These are phyloP conservation scores for Sporothrix curviconia DNA, from an alignment of 2,329 filamentous ascomycete genomes.

Conservation along the genomic window DNA sequence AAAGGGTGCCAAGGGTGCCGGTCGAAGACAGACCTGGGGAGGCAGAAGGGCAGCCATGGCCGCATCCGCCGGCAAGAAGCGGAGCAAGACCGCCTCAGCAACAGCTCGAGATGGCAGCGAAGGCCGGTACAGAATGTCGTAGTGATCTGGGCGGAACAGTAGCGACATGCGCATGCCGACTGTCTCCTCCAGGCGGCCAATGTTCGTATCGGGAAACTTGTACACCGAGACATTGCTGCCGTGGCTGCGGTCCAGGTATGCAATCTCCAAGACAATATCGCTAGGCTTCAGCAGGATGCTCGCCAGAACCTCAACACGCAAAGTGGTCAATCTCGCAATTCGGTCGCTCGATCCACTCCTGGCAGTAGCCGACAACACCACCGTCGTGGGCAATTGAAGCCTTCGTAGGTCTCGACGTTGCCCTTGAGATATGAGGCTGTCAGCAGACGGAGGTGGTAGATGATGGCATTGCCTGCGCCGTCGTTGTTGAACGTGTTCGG, in stretches of 20 bases:
- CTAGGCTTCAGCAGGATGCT: constrained; percentile 74
- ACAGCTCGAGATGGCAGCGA: constrained; percentile 14
- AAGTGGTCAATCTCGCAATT: constrained; percentile 82
- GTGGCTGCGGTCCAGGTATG: constrained; percentile 81
- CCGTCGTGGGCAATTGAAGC: constrained; percentile 60
- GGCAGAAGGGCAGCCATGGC: neutral
- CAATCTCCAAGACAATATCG: constrained; percentile 74
- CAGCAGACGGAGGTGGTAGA: constrained; percentile 78
- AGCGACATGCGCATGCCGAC: constrained; percentile 49
- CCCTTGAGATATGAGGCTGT: constrained; percentile 80
- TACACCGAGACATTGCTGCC: constrained; percentile 70
- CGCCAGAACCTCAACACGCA: constrained; percentile 72
- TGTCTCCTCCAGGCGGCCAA: constrained; percentile 35
- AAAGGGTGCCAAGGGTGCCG: neutral
- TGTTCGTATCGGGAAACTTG: constrained; percentile 52
- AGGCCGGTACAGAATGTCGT: constrained; percentile 74
- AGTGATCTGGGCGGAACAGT: constrained; percentile 72
- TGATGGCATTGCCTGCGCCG: constrained; percentile 62
- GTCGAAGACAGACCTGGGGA: neutral
- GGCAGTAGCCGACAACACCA: constrained; percentile 61
- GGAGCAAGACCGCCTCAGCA: constrained; percentile 5
- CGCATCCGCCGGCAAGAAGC: neutral
- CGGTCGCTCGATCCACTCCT: constrained; percentile 63
- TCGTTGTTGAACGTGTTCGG: constrained; percentile 69
- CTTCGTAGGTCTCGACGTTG: constrained; percentile 60